These are phyloP conservation scores for Bruguiera parviflora DNA, from an alignment of 345 rosid species.

Conservation along the genomic window DNA sequence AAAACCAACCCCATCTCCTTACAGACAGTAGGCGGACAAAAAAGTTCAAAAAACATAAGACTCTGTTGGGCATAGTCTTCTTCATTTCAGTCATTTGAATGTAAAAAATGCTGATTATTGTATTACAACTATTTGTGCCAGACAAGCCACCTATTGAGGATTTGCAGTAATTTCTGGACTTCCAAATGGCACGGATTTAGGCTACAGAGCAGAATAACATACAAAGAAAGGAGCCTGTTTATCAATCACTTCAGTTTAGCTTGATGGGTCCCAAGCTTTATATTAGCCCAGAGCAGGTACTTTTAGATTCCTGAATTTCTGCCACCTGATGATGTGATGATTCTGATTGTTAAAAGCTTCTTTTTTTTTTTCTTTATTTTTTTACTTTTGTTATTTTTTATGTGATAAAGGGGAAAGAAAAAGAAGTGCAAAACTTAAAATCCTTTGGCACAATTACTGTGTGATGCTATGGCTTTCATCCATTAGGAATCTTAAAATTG, in stretches of 20 bases:
- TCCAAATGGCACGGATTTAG: slow-evolving; percentile 83
- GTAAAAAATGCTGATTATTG: too few species aligned
- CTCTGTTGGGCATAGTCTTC: too few species aligned
- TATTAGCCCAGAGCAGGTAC: slow-evolving; percentile 90
- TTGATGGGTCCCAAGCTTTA: slow-evolving; percentile 99
- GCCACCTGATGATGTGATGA: not conserved
- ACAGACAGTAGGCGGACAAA: not conserved
- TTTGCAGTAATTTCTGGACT: slow-evolving; percentile 90
- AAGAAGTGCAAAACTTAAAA: too few species aligned
- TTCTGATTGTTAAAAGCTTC: not conserved
- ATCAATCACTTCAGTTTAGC: slow-evolving; percentile 86
- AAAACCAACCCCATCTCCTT: not conserved
- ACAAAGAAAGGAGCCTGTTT: slow-evolving; percentile 90
- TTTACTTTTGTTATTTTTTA: too few species aligned
- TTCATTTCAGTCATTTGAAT: too few species aligned
- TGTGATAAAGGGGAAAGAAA: too few species aligned
- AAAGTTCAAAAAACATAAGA: not conserved
- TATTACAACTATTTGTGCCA: slow-evolving; percentile 22
- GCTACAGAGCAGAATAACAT: slow-evolving; percentile 89
- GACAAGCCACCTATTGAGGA: slow-evolving; percentile 98
- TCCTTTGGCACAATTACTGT: too few species aligned
- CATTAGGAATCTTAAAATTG: too few species aligned
- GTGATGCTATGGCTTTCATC: too few species aligned
- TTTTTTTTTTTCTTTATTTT: not conserved
- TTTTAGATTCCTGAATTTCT: not conserved